Percentiles rank a stretch among this genome's conserved stretches.
phyloP scores from a whole-genome alignment of 139 green algal species.

The Chlorella sorokiniana region DNA sequence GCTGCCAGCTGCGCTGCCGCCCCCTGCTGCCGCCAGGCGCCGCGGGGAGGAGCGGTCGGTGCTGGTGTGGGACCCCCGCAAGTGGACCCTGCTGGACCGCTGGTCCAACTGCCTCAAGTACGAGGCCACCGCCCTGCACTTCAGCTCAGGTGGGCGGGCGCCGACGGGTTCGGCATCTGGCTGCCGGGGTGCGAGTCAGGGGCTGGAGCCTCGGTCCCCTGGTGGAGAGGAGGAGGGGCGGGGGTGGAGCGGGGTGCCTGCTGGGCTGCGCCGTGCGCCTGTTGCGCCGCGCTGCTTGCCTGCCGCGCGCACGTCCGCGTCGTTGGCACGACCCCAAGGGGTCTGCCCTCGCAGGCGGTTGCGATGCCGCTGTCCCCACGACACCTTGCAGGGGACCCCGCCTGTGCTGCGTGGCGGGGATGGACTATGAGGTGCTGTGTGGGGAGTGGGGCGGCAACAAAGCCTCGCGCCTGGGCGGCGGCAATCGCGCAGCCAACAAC shows the following conservation, averaged over 20 bases:
- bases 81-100: constrained; percentile 37
- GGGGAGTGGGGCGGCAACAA: constrained; percentile 42
- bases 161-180: too few relatives aligned
- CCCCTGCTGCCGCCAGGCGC: too few relatives aligned
- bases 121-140: constrained; percentile 38
- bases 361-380: not conserved
- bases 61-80: constrained; percentile 44
- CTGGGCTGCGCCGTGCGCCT: too few relatives aligned
- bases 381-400: not conserved
- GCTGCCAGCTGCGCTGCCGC: too few relatives aligned
- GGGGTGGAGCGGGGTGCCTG: too few relatives aligned
- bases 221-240: too few relatives aligned
- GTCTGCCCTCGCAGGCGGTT: not conserved
- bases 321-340: too few relatives aligned
- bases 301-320: too few relatives aligned
- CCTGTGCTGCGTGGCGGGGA: constrained; percentile 29
- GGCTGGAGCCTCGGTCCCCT: too few relatives aligned
- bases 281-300: too few relatives aligned
- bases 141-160: constrained; percentile 21
- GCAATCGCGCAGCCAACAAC: constrained; percentile 24
- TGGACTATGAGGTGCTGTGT: constrained; percentile 49
- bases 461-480: constrained; percentile 32
- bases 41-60: constrained; percentile 33
- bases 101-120: constrained; percentile 49
- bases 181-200: too few relatives aligned